Evolutionary conservation across 108 stramenopile species (phyloP), one percentile per base, ranked within the genome.

Genomic region (Cylindrotheca fusiformis): DNA sequence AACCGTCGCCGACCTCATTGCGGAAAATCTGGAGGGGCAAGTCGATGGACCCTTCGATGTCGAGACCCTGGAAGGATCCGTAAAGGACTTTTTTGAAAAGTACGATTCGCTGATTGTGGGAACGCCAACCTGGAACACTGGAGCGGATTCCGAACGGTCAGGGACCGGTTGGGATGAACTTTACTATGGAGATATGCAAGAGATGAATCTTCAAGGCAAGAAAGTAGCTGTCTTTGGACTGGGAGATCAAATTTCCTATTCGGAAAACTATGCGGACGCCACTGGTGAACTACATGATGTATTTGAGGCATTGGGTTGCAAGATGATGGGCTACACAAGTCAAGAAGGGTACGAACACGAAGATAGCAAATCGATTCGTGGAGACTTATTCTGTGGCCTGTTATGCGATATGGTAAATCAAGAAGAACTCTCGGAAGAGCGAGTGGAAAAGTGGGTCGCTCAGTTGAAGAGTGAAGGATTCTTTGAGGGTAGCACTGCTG

Each of bases 91-190:
- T 24, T 90, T 95, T 73, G 74, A 68, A 52, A 80, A 83, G 63
- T 85, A 83, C 60, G 83, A 86, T 48, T 55, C 77, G 27, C 61
- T 94, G 56, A 59, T 92, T 44, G 85, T 88, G 2, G 68, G 67
- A 29, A 63, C 74, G 23, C 67, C 67, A 31, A 68, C 74, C 3
- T 75, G 67, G 75, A 72, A 72, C 48, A 74, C 79, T 28, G 86
- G 83, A 25, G 85, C 88, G 6, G 90, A 95, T 49, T 78, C 59
- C 19, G 87, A 91, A 63, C 76, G 94, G 24, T 79, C 77, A n/a
- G 93, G 93, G 18, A 91, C 89, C 33, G 89, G 87, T n/a, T 94
- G 93, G 93, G 93, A 94, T 72, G 93, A 91, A 65, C 69, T 94
- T 21, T 94, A 94, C 61, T 91, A 91, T 52, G 55, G 60, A 2